Evolutionary conservation across 441 rosid species (phyloP), one percentile per base, ranked within the genome.

Genomic region (Daphne laureola): DNA sequence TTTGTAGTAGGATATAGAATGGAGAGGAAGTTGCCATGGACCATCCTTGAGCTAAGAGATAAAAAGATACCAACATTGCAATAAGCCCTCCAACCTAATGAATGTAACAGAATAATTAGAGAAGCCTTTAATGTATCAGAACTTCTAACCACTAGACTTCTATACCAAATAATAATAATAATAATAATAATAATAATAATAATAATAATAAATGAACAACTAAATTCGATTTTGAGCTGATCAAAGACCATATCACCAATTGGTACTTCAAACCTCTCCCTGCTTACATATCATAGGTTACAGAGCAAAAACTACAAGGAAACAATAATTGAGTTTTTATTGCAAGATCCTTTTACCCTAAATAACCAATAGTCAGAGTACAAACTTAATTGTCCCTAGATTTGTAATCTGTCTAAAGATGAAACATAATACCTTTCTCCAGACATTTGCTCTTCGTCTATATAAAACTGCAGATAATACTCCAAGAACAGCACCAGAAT

Each of bases 401-500:
- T 48, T 23, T 42, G 62, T 54, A 40, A 48, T 62, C 57, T 18
- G 13, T 26, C 0, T 12, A 49, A 9, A 8, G 14, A 49, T 13
- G 31, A 0, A 66, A 46, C 67, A 48, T 54, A 16, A 35, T 74
- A 92, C 98, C 96, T 89, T 92, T 76, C 81, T 92, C 97, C 88
- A 86, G 9, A 89, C 63, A 51, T 77, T 79, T 54, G 81, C 82
- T 67, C 70, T 76, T 54, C 80, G 79, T 45, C 98, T 92, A 75
- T 84, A 89, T 42, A 92, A 70, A 51, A 79, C 83, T 14, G 90
- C 98, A 63, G 98, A 92, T 58, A 92, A 75, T 45, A 89, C 97
- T 65, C 97, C 98, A 67, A 92, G 98, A 60, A 84, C 78, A 63
- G 98, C 97, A 54, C 98, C 98, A 55, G 98, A 89, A 77, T 92